Conservation (phyloP, 495 filamentous ascomycete genomes). For the Tuber indicum region DNA sequence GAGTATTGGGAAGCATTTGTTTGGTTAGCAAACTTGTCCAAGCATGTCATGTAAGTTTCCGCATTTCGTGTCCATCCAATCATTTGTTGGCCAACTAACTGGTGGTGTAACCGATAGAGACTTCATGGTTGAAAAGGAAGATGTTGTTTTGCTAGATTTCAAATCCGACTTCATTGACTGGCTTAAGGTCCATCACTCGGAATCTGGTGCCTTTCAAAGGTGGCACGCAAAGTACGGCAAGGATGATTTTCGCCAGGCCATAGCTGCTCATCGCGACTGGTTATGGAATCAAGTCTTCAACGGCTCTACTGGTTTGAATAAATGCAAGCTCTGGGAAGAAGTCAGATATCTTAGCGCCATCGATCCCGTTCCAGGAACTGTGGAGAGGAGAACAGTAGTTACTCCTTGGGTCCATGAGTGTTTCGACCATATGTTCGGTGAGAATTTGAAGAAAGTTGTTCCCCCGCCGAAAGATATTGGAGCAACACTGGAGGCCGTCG, state of each 20-base stretch:
- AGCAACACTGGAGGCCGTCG: slow-evolving; percentile 25
- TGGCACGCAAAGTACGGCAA: slow-evolving; percentile 50
- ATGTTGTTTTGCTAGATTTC: slow-evolving; percentile 51
- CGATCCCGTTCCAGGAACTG: slow-evolving; percentile 24
- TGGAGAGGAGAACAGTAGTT: slow-evolving; percentile 52
- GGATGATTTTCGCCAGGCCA: slow-evolving; percentile 53
- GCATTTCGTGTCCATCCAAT: not conserved
- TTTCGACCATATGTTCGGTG: slow-evolving; percentile 59
- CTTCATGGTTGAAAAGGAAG: slow-evolving; percentile 46
- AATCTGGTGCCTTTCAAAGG: slow-evolving; percentile 38
- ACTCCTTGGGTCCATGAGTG: slow-evolving; percentile 60
- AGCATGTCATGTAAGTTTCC: slow-evolving; percentile 52
- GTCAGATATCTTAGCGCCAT: slow-evolving; percentile 23
- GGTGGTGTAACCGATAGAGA: slow-evolving; percentile 42
- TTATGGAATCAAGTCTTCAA: slow-evolving; percentile 57
- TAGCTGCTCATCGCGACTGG: slow-evolving; percentile 55
- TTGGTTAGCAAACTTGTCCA: slow-evolving; percentile 62
- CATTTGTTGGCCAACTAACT: slow-evolving; percentile 7
- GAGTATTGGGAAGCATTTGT: slow-evolving; percentile 56
- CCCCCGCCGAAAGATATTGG: slow-evolving; percentile 8
- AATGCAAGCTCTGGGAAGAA: slow-evolving; percentile 41
- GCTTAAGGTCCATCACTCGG: slow-evolving; percentile 47
- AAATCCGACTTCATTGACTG: slow-evolving; percentile 51
- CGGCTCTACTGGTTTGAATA: slow-evolving; percentile 33
- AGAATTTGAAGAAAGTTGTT: slow-evolving; percentile 44